Conservation (phyloP, 1,284 basidiomycete genomes). For the Pascua sp. region DNA sequence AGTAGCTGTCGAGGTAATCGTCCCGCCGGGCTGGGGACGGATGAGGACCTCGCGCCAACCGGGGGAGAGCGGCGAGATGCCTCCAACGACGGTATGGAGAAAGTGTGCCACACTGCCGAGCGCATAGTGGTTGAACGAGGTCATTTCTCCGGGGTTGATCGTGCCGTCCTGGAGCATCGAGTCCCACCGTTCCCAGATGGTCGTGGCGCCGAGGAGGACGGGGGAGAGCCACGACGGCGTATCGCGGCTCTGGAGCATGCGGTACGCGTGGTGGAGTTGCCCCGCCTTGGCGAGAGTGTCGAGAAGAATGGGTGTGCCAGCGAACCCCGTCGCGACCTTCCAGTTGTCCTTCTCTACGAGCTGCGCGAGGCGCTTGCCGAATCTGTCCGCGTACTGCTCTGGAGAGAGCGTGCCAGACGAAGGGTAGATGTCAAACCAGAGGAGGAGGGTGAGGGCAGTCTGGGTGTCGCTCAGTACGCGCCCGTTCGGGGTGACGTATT, state of each 20-base stretch:
- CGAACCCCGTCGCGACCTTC: no score
- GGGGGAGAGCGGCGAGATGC: conserved; percentile 24
- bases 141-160: conserved; percentile 43
- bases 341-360: conserved; percentile 18
- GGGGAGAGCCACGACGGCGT: conserved; percentile 42
- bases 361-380: conserved; percentile 19
- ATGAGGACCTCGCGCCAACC: conserved; percentile 34
- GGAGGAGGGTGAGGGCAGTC: conserved; percentile 26
- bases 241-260: no score
- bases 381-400: no score
- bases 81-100: conserved; percentile 39
- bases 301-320: no score
- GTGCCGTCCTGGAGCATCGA: conserved; percentile 31
- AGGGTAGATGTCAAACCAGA: conserved; percentile 32
- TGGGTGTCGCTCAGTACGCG: conserved; percentile 35
- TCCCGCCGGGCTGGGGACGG: conserved; percentile 39
- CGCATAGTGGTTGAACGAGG: conserved; percentile 47
- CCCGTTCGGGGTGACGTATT: conserved; percentile 31
- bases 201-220: conserved; percentile 43
- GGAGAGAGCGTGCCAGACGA: no score
- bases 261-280: conserved; percentile 34
- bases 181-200: conserved; percentile 46
- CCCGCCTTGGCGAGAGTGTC: no score
- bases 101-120: conserved; percentile 41
- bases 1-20: conserved; percentile 28